Evolutionary conservation across 257 asterid species (phyloP).

Genomic region (Linaria vulgaris): DNA sequence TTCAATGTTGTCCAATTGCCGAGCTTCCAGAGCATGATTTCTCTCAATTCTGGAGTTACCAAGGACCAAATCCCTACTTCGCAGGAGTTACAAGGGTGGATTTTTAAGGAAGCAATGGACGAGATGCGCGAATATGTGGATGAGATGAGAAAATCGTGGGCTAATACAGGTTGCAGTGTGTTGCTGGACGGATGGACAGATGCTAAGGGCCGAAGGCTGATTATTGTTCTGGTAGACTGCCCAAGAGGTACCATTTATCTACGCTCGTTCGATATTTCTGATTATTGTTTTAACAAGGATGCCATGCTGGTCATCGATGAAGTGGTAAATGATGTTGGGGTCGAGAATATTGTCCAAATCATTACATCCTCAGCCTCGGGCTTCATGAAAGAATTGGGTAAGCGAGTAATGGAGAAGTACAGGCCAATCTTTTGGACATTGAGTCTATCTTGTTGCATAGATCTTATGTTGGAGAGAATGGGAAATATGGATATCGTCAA

Average conservation of each 20-base stretch:
- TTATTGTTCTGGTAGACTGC: conserved; percentile 47
- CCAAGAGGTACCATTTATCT: conserved; percentile 57
- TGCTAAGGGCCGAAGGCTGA: conserved; percentile 29
- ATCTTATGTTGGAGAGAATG: conserved; percentile 58
- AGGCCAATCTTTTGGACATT: conserved; percentile 52
- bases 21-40: conserved; percentile 44
- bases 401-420: conserved; percentile 35
- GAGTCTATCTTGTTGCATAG: conserved; percentile 55
- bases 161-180: conserved; percentile 57
- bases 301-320: conserved; percentile 33
- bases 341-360: conserved; percentile 50
- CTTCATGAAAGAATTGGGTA: conserved; percentile 50
- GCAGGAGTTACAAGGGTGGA: conserved; percentile 58
- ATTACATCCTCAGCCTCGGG: conserved; percentile 42
- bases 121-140: conserved; percentile 39
- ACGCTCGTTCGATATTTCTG: conserved; percentile 41
- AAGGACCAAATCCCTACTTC: conserved; percentile 37
- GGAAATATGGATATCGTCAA: conserved; percentile 19
- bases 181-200: conserved; percentile 63
- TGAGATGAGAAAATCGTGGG: conserved; percentile 43
- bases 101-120: conserved; percentile 37
- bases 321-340: conserved; percentile 44
- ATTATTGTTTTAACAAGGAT: conserved; percentile 23
- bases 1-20: conserved; percentile 31
- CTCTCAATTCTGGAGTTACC: conserved; percentile 7